Evolutionary conservation across 1,139 yeast species (phyloP).

Genomic region (Hemisphaericaspora lyxosophila): DNA sequence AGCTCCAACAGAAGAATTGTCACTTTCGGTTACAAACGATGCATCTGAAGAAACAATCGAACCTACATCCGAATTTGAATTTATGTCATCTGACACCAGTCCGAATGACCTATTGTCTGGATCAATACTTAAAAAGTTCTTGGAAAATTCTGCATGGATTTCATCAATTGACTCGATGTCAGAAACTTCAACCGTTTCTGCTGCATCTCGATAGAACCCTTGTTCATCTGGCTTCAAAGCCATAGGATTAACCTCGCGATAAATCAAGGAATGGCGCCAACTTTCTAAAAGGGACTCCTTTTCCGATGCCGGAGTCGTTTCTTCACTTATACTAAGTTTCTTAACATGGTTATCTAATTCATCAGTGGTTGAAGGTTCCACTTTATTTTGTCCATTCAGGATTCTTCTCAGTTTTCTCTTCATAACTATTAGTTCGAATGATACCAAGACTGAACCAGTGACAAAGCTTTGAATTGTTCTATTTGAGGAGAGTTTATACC

Average conservation of each 20-base stretch:
- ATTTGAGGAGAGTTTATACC: constrained; percentile 55
- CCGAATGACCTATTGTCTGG: neutral
- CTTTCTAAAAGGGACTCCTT: constrained; percentile 18
- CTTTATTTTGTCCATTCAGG: constrained; percentile 5
- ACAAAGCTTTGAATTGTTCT: constrained; percentile 47
- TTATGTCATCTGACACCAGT: neutral
- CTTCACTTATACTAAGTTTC: neutral
- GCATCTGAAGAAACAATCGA: constrained; percentile 21
- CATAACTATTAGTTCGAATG: constrained; percentile 45
- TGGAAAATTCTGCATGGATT: no score
- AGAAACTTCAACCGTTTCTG: constrained; percentile 26
- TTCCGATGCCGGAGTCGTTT: constrained; percentile 4
- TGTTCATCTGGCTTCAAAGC: constrained; percentile 36
- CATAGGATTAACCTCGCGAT: constrained; percentile 29
- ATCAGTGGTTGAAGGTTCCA: neutral
- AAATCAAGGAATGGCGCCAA: constrained; percentile 34
- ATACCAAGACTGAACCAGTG: constrained; percentile 57
- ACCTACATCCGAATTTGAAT: constrained; percentile 23
- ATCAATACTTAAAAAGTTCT: no score
- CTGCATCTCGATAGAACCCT: constrained; percentile 39
- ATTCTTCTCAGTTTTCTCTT: constrained; percentile 9
- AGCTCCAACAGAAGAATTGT: constrained; percentile 2
- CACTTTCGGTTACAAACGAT: constrained; percentile 12
- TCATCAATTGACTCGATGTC: constrained; percentile 28
- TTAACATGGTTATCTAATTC: neutral